Evolutionary conservation across 202 grass and related monocot genomes (phyloP).

Genomic region (Bolboschoenoplectus hybrid): DNA sequence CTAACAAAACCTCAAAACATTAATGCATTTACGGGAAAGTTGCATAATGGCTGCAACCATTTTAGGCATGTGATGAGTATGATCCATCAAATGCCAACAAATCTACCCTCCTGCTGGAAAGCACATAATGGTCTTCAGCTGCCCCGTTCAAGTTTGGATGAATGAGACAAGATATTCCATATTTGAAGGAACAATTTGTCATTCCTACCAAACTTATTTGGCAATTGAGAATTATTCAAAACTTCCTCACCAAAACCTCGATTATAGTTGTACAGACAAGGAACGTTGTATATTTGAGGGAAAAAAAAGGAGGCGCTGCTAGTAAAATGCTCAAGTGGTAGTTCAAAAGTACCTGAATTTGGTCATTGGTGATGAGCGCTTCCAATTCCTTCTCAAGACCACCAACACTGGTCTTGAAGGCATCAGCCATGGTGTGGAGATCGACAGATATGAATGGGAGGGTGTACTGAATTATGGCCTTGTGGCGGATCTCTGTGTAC

Average conservation of each 20-base stretch:
- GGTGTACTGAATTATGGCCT: conserved; percentile 96
- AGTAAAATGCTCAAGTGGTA: not conserved
- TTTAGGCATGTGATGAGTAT: not conserved
- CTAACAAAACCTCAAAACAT: not conserved
- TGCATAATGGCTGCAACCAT: not conserved
- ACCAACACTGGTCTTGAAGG: conserved; percentile 75
- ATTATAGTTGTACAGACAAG: not conserved
- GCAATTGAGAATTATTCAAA: not conserved
- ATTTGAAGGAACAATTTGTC: not conserved
- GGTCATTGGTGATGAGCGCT: conserved; percentile 76
- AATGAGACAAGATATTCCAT: not conserved
- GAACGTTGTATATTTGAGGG: not conserved
- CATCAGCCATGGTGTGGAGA: conserved; percentile 81
- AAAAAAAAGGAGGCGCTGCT: not conserved
- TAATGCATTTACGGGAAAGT: not conserved
- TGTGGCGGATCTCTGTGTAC: conserved; percentile 92
- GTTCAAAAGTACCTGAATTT: conserved; percentile 66
- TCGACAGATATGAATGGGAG: conserved; percentile 96
- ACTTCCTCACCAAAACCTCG: not conserved
- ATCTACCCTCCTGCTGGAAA: not conserved
- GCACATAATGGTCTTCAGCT: not conserved
- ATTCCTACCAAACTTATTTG: conserved; percentile 17
- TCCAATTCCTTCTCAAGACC: conserved; percentile 92
- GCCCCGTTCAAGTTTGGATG: not conserved
- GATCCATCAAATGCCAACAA: not conserved